phyloP scores from a whole-genome alignment of 164 flowering plant genomes.

The Kingdonia uniflora region DNA sequence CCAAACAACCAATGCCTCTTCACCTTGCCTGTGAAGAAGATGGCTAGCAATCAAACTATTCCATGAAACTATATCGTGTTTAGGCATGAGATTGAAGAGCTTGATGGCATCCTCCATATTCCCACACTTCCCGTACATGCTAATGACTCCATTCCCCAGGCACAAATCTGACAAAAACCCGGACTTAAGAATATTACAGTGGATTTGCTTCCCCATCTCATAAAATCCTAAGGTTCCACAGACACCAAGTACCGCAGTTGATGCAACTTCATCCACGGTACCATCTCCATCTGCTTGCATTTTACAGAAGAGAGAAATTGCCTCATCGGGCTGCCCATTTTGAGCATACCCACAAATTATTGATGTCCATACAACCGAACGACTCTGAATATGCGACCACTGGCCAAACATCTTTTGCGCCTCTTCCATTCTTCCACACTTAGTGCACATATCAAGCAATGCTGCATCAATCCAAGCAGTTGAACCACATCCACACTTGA shows the following conservation, averaged over 20 bases:
- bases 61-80: conserved; percentile 67
- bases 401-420: conserved; percentile 51
- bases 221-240: conserved; percentile 66
- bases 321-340: conserved; percentile 53
- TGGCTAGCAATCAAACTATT: conserved; percentile 56
- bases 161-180: conserved; percentile 37
- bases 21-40: conserved; percentile 69
- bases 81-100: conserved; percentile 47
- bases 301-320: conserved; percentile 38
- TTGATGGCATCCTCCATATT: conserved; percentile 44
- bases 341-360: conserved; percentile 76
- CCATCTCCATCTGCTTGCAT: conserved; percentile 31
- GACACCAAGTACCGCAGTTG: conserved; percentile 47
- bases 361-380: conserved; percentile 50
- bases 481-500: conserved; percentile 47
- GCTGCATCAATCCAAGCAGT: conserved; percentile 55
- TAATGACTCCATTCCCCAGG: conserved; percentile 55
- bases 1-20: conserved; percentile 56
- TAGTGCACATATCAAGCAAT: conserved; percentile 73
- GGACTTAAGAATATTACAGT: conserved; percentile 42
- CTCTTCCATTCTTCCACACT: conserved; percentile 63
- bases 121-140: conserved; percentile 80
- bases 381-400: conserved; percentile 21
- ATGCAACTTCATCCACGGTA: conserved; percentile 50
- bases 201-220: conserved; percentile 71